Base-by-base conservation (phyloP, 805 yeast genomes). In the Candida ipomoeae region DNA sequence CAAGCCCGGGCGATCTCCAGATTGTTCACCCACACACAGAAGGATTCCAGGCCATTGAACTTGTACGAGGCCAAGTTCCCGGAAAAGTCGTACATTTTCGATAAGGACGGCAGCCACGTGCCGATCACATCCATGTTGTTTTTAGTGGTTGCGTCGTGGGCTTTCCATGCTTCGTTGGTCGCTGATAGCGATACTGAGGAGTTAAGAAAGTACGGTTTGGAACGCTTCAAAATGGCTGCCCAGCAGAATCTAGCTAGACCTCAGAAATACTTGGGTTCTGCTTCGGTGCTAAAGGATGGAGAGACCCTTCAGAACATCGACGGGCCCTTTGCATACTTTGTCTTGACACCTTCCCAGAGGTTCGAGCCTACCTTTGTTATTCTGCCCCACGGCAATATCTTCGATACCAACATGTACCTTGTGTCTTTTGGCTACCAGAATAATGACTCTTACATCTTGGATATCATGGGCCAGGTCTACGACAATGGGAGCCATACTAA, bases 111-210 rank as follows among this genome's bases (percentile, higher is more conserved):
- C 6, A 53, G 52, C 32, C 50, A 43, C 1, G 40, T 37, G 5
- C 50, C 50, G 6, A 46, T 62, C 3, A 46, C 50, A 0, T 43
- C 46, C 6, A 53, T 67, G n/a, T 58, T 61, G 47, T 73, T 83
- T 61, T 52, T 79, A 15, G 88, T 88, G 2, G 95, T 90, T 8
- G 74, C 82, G 0, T 87, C 96, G 0, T 83, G 96, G 88, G 95
- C 85, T 0, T 80, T 89, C 55, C 97, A 91, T 66, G 89, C 97
- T 2, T 80, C 90, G 3, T 66, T 91, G 45, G 90, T 91, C 1
- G 91, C 91, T 31, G 85, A 85, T 50, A 81, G 91, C 47, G 92
- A 89, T 55, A 74, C 83, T 0, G 82, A 84, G 0, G 85, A 84
- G 56, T 68, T 85, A 63, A 73, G 90, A 29, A 73, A 73, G 45